Evolutionary conservation across 176 grass and related monocot species (phyloP).

Genomic region (Carex cristatella): DNA sequence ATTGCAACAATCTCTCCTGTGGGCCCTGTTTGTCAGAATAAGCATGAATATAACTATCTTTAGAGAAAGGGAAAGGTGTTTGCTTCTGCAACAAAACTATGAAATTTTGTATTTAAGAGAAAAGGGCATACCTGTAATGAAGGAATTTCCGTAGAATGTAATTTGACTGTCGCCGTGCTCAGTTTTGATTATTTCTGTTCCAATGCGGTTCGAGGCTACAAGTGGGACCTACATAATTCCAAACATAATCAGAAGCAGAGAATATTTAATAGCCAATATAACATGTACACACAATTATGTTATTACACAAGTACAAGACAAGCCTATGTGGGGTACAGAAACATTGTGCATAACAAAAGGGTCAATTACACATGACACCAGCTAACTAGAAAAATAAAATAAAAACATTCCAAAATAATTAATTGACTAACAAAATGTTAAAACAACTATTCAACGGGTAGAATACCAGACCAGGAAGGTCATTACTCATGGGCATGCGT

Average conservation of each 20-base stretch:
- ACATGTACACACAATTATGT: not conserved
- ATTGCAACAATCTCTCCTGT: constrained; percentile 79
- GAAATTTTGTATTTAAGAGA: constrained; percentile 1
- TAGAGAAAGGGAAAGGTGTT: not conserved
- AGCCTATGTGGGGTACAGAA: not conserved
- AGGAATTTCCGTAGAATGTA: constrained; percentile 80
- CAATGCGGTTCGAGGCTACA: constrained; percentile 83
- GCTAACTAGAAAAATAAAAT: not conserved
- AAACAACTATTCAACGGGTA: not conserved
- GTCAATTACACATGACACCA: not conserved
- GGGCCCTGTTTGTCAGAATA: constrained; percentile 35
- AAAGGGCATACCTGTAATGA: constrained; percentile 56
- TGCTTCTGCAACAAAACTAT: not conserved
- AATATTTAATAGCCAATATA: constrained; percentile 1
- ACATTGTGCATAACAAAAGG: not conserved
- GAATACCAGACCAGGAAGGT: not conserved
- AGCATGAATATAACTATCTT: not conserved
- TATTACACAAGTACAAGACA: not conserved
- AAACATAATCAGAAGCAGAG: not conserved
- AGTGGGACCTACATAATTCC: constrained; percentile 63
- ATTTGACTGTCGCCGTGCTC: constrained; percentile 84
- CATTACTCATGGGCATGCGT: not conserved
- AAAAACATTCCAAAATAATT: not conserved
- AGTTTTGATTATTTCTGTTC: constrained; percentile 73
- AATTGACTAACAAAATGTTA: not conserved